Percentiles rank a stretch among this genome's conserved stretches.
Conservation (phyloP, 257 asterid genomes). For the Solanum chmielewskii region DNA sequence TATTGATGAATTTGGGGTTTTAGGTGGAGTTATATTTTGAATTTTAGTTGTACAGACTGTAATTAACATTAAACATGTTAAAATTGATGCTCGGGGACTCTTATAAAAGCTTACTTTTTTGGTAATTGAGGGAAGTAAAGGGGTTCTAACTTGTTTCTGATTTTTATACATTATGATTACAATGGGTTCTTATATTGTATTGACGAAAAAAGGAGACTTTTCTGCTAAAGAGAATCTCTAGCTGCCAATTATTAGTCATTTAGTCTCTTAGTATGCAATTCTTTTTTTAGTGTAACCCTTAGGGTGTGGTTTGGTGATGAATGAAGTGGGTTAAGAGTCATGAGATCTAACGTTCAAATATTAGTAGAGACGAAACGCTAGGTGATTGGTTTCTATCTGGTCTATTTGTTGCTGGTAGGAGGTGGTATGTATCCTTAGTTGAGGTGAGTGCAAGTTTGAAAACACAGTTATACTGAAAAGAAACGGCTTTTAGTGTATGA, state of each 20-base stretch:
- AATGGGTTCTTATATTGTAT: neutral
- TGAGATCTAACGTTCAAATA: neutral
- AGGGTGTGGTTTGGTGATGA: neutral
- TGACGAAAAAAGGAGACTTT: neutral
- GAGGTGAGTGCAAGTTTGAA: neutral
- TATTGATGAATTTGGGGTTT: neutral
- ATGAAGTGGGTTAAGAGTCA: neutral
- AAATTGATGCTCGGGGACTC: neutral
- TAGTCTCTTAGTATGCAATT: neutral
- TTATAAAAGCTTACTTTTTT: neutral
- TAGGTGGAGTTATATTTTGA: neutral
- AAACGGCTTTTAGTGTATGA: neutral
- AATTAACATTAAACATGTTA: neutral
- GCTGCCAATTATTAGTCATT: neutral
- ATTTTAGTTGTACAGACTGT: neutral
- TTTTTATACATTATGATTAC: neutral
- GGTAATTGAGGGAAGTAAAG: neutral
- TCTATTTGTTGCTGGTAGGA: neutral
- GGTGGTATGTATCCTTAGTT: neutral
- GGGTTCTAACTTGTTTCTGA: neutral
- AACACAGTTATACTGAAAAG: neutral
- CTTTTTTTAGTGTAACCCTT: neutral
- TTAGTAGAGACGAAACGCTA: neutral
- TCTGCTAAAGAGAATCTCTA: neutral
- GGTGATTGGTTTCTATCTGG: neutral